Evolutionary conservation across 345 rosid species (phyloP).

Genomic region (Eucalyptus camaldulensis): DNA sequence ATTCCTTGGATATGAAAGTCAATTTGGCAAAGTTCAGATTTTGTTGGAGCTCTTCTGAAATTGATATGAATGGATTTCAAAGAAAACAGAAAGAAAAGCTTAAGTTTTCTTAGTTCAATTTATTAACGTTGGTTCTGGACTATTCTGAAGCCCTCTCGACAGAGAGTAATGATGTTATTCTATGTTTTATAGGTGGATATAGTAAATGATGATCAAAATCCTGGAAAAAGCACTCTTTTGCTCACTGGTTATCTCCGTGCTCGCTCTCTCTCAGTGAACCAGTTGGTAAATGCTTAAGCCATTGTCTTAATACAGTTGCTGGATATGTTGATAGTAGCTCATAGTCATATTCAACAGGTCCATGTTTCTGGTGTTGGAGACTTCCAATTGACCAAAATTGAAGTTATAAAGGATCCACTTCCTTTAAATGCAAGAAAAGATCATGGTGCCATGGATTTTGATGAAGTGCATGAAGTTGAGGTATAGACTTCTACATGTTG

Average conservation of each 20-base stretch:
- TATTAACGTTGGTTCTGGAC: neutral
- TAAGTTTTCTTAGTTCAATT: neutral
- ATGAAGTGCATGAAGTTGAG: constrained; percentile 39
- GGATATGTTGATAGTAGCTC: neutral
- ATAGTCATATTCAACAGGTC: constrained; percentile 29
- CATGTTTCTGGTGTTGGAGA: constrained; percentile 88
- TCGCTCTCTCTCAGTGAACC: constrained; percentile 63
- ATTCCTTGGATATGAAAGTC: neutral
- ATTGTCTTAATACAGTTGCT: neutral
- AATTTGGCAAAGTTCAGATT: neutral
- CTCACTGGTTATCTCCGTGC: constrained; percentile 77
- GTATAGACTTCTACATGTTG: constrained; percentile 11
- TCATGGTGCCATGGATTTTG: constrained; percentile 58
- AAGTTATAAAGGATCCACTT: constrained; percentile 64
- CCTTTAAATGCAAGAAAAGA: constrained; percentile 61
- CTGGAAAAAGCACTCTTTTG: constrained; percentile 51
- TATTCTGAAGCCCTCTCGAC: neutral
- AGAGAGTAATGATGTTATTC: neutral
- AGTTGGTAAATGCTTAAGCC: constrained; percentile 42
- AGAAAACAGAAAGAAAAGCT: neutral
- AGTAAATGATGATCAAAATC: constrained; percentile 28
- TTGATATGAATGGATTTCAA: neutral
- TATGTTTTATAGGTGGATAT: constrained; percentile 33
- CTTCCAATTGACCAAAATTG: constrained; percentile 74
- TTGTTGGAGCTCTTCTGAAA: neutral